phyloP scores from a whole-genome alignment of 768 basidiomycete species.

The Sistotremastrum suecicum region DNA sequence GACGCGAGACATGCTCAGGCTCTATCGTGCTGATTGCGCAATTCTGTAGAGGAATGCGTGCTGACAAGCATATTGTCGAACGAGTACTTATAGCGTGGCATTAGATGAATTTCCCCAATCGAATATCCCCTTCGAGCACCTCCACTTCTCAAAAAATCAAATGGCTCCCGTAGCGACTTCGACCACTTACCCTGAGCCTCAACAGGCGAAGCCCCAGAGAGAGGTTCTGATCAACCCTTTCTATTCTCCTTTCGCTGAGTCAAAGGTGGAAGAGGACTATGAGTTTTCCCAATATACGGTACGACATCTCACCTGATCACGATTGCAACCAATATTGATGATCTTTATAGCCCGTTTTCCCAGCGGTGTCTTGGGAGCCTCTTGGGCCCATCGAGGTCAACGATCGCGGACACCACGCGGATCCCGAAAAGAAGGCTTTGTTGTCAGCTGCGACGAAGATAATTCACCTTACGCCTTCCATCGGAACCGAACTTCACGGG shows the following conservation, averaged over 20 bases:
- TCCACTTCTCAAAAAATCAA: too few species aligned
- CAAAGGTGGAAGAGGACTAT: slow-evolving; percentile 38
- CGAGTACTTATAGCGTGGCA: too few species aligned
- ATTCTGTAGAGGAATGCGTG: too few species aligned
- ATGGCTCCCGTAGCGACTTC: slow-evolving; percentile 2
- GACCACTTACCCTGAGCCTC: background rate
- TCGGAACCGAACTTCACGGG: slow-evolving; percentile 64
- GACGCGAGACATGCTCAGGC: too few species aligned
- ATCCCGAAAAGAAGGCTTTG: slow-evolving; percentile 52
- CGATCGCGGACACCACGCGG: slow-evolving; percentile 56
- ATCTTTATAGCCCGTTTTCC: slow-evolving; percentile 42
- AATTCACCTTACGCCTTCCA: slow-evolving; percentile 50
- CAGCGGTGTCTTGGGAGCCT: slow-evolving; percentile 50
- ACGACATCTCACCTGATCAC: slow-evolving; percentile 2
- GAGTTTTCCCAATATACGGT: slow-evolving; percentile 48
- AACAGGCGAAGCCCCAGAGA: slow-evolving; percentile 4
- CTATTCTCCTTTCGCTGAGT: slow-evolving; percentile 45
- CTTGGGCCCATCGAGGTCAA: slow-evolving; percentile 40
- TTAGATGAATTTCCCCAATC: too few species aligned
- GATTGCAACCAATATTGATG: background rate
- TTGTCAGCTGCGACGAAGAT: slow-evolving; percentile 53
- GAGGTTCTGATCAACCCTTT: slow-evolving; percentile 41
- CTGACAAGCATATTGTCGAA: too few species aligned
- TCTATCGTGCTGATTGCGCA: too few species aligned
- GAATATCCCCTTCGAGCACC: too few species aligned